Conservation (phyloP, 2,329 filamentous ascomycete species). For the Peltaster fructicola region DNA sequence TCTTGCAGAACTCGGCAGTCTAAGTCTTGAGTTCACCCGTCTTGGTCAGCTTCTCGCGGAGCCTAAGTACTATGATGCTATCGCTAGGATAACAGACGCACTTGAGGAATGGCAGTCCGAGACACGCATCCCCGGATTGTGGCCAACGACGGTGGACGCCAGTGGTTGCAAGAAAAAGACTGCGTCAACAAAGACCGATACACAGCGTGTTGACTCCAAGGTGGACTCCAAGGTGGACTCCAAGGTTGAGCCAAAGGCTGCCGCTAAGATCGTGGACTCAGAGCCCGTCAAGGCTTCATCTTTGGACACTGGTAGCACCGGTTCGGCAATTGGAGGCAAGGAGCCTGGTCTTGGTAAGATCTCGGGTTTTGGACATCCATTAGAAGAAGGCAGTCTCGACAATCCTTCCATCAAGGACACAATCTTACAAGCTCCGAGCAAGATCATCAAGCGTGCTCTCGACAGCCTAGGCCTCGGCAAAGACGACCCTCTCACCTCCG, state of each 20-base stretch:
- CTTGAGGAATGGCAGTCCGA: constrained; percentile 56
- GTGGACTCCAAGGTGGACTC: too few relatives aligned
- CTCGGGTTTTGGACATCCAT: constrained; percentile 6
- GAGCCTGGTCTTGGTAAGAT: constrained; percentile 8
- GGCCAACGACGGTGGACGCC: constrained; percentile 60
- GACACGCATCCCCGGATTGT: constrained; percentile 60
- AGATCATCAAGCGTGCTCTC: constrained; percentile 1
- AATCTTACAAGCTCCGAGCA: constrained; percentile 1
- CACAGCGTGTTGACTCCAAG: too few relatives aligned
- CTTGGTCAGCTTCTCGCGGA: constrained; percentile 71
- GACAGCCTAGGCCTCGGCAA: not conserved
- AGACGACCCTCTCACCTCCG: not conserved
- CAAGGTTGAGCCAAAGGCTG: too few relatives aligned
- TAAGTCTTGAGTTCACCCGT: constrained; percentile 78
- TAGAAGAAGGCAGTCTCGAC: constrained; percentile 7
- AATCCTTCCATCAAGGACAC: constrained; percentile 1
- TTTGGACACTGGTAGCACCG: too few relatives aligned
- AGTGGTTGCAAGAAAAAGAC: constrained; percentile 64
- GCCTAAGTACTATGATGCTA: constrained; percentile 73
- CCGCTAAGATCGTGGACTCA: too few relatives aligned
- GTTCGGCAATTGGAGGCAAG: too few relatives aligned
- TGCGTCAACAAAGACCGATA: constrained; percentile 21
- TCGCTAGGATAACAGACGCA: constrained; percentile 69
- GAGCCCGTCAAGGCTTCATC: too few relatives aligned
- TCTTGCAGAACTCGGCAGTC: constrained; percentile 54